Conservation (phyloP, 2,329 filamentous ascomycete genomes). For the Fusarium sp. region DNA sequence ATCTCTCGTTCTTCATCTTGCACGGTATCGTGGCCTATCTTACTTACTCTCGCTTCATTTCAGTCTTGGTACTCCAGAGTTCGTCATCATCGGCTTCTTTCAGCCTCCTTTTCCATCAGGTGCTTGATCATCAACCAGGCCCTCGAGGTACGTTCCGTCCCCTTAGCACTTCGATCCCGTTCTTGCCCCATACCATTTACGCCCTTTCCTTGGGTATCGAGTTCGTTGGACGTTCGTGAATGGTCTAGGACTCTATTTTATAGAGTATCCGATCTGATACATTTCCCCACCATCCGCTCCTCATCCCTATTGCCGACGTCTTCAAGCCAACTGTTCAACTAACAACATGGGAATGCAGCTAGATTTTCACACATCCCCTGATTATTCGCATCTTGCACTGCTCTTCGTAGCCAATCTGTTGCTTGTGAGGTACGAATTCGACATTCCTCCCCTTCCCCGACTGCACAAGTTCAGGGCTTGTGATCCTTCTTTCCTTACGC, state of each 20-base stretch:
- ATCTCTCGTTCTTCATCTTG: slow-evolving; percentile 64
- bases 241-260: background rate
- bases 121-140: slow-evolving; percentile 49
- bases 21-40: slow-evolving; percentile 72
- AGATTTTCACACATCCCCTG: slow-evolving; percentile 51
- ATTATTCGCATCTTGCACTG: slow-evolving; percentile 52
- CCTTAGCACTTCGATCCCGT: background rate
- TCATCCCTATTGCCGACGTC: background rate
- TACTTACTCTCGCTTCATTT: slow-evolving; percentile 70
- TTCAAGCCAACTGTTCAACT: background rate
- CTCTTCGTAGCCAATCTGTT: slow-evolving; percentile 52
- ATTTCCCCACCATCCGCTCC: background rate
- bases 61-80: slow-evolving; percentile 65
- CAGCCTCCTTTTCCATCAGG: slow-evolving; percentile 49
- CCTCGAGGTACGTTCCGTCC: slow-evolving; percentile 44
- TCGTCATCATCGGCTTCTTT: slow-evolving; percentile 54
- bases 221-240: no score
- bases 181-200: background rate
- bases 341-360: slow-evolving; percentile 2
- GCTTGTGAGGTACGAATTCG: slow-evolving; percentile 50
- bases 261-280: background rate
- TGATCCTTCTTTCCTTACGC: background rate
- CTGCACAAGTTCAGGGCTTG: background rate
- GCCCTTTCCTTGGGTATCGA: no score
- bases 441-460: background rate